Percentiles rank a stretch among this genome's conserved stretches.
Conservation (phyloP, 116 monocot genomes). For the Thalassia testudinum region DNA sequence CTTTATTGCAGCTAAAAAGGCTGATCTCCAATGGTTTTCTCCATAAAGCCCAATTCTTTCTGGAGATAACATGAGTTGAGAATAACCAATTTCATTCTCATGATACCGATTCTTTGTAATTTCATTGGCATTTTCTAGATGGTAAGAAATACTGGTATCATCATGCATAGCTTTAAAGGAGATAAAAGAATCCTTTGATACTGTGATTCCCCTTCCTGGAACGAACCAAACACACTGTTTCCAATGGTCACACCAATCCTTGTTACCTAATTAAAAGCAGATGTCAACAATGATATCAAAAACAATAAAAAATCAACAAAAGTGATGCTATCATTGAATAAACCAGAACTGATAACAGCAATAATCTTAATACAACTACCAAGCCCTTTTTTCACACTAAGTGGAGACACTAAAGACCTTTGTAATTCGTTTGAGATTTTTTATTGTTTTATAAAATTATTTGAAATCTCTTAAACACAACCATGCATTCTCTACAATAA, state of each 20-base stretch:
- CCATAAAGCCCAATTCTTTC: slow-evolving; percentile 87
- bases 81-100: slow-evolving; percentile 3
- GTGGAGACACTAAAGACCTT: too few relatives aligned
- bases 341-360: too few relatives aligned
- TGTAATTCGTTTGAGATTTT: too few relatives aligned
- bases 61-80: slow-evolving; percentile 38
- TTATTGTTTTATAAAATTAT: too few relatives aligned
- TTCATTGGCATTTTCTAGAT: slow-evolving; percentile 16
- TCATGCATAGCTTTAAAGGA: slow-evolving; percentile 47
- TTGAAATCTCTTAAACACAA: too few relatives aligned
- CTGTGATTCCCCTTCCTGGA: slow-evolving; percentile 35
- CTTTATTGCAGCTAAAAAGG: slow-evolving; percentile 32
- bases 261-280: slow-evolving; percentile 13
- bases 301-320: too few relatives aligned
- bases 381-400: too few relatives aligned
- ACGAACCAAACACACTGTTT: slow-evolving; percentile 93
- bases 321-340: too few relatives aligned
- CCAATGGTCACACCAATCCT: slow-evolving; percentile 94
- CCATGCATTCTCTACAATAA: too few relatives aligned
- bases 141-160: slow-evolving; percentile 59
- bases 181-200: slow-evolving; percentile 24
- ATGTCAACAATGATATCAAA: too few relatives aligned
- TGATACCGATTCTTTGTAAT: background rate
- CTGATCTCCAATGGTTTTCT: slow-evolving; percentile 47
- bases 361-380: too few relatives aligned